phyloP scores from a whole-genome alignment of 2,329 filamentous ascomycete species.

The Fusarium begoniae region DNA sequence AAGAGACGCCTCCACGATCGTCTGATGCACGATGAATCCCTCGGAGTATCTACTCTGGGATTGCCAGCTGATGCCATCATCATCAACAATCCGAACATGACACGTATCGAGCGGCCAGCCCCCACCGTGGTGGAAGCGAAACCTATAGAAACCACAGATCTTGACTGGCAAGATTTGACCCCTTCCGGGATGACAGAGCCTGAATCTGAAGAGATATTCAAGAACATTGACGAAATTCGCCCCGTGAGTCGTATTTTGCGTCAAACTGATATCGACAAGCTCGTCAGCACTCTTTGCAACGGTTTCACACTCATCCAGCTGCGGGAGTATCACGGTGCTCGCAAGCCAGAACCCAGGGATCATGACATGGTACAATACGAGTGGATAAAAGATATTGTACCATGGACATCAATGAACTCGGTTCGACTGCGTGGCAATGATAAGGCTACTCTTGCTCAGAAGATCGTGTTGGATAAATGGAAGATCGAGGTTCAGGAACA shows the following conservation, averaged over 20 bases:
- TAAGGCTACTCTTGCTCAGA: constrained; percentile 55
- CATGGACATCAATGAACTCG: constrained; percentile 49
- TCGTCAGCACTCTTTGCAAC: constrained; percentile 50
- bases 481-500: constrained; percentile 58
- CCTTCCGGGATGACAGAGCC: constrained; percentile 39
- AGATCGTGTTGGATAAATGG: constrained; percentile 61
- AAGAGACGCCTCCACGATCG: constrained; percentile 34
- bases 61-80: constrained; percentile 57
- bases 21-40: constrained; percentile 43
- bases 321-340: constrained; percentile 50
- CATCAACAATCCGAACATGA: constrained; percentile 51
- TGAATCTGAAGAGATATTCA: constrained; percentile 49
- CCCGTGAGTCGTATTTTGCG: constrained; percentile 54
- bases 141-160: constrained; percentile 3
- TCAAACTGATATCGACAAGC: constrained; percentile 52
- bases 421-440: constrained; percentile 28
- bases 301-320: constrained; percentile 62
- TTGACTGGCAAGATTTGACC: constrained; percentile 48
- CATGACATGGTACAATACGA: constrained; percentile 36
- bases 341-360: neutral
- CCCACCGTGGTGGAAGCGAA: constrained; percentile 32
- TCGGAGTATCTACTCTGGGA: constrained; percentile 49
- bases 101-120: constrained; percentile 31
- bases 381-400: constrained; percentile 55
- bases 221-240: constrained; percentile 60